Conservation (phyloP, 352 stramenopile species). For the Phytophthora hibernalis region DNA sequence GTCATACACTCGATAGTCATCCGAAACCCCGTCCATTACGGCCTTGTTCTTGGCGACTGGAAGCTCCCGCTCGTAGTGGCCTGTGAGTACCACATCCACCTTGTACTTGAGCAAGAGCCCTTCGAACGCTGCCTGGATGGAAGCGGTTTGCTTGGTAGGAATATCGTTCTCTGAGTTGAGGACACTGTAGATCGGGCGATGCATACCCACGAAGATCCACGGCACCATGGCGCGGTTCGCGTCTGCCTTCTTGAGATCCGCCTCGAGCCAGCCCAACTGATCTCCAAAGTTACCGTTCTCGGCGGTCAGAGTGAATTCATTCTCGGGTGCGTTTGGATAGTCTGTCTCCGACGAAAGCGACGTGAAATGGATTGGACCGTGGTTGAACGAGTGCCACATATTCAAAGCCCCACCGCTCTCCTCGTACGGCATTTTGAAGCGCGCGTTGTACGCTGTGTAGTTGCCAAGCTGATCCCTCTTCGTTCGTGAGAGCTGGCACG, state of each 20-base stretch:
- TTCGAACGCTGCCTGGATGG: slow-evolving; percentile 79
- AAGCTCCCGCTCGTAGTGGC: slow-evolving; percentile 86
- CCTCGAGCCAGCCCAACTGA: slow-evolving; percentile 57
- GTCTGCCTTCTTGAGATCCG: slow-evolving; percentile 63
- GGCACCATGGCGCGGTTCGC: slow-evolving; percentile 54
- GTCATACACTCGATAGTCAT: slow-evolving; percentile 58
- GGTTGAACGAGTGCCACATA: slow-evolving; percentile 92
- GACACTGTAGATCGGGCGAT: slow-evolving; percentile 77
- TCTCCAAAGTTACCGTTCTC: slow-evolving; percentile 58
- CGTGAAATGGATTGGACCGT: slow-evolving; percentile 86
- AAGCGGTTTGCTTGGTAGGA: slow-evolving; percentile 19
- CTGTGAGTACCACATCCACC: slow-evolving; percentile 86
- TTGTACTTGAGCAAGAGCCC: slow-evolving; percentile 85
- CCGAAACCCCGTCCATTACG: slow-evolving; percentile 54
- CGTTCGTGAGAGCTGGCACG: slow-evolving; percentile 52
- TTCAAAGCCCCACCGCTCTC: slow-evolving; percentile 58
- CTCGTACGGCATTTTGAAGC: slow-evolving; percentile 90
- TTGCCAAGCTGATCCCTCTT: slow-evolving; percentile 73
- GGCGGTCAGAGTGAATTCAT: slow-evolving; percentile 35
- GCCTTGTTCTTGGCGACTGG: slow-evolving; percentile 57
- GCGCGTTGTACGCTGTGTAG: slow-evolving; percentile 85
- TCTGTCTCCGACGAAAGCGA: slow-evolving; percentile 86
- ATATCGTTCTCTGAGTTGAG: slow-evolving; percentile 20
- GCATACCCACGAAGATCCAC: slow-evolving; percentile 80
- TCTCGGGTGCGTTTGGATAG: slow-evolving; percentile 45